Conservation (phyloP, 768 basidiomycete genomes). For the Filobasidium floriforme region DNA sequence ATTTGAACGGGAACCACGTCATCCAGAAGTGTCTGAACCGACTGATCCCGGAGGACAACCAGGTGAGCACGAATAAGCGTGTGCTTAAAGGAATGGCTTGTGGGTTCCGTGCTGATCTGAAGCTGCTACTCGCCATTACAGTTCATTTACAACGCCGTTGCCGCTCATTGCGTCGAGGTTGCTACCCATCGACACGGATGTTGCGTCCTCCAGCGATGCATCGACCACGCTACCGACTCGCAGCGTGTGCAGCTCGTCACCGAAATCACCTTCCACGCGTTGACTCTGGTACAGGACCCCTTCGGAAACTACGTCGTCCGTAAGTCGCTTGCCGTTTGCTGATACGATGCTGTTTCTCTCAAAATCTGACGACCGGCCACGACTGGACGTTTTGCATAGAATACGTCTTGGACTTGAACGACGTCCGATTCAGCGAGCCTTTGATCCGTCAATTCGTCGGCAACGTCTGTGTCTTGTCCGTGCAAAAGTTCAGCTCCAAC, state of each 20-base stretch:
- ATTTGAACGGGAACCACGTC: conserved; percentile 50
- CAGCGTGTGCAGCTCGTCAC: conserved; percentile 94
- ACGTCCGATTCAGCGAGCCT: conserved; percentile 94
- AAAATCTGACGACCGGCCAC: conserved; percentile 15
- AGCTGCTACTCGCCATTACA: conserved; percentile 36
- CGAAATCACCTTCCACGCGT: conserved; percentile 96
- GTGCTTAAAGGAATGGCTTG: too few species aligned
- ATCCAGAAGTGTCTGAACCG: conserved; percentile 99
- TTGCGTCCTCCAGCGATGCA: conserved; percentile 94
- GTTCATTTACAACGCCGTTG: conserved; percentile 99
- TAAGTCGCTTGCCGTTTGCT: conserved; percentile 12
- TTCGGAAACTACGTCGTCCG: conserved; percentile 48
- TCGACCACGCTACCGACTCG: conserved; percentile 93
- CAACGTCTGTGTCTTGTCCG: conserved; percentile 93
- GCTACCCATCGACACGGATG: conserved; percentile 75
- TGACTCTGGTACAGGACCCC: conserved; percentile 95
- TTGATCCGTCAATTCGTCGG: conserved; percentile 96
- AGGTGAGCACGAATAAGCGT: conserved; percentile 56
- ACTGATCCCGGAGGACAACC: conserved; percentile 95
- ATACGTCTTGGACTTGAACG: conserved; percentile 96
- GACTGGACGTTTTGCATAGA: conserved; percentile 63
- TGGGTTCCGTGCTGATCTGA: background rate
- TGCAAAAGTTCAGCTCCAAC: conserved; percentile 99
- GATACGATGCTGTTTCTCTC: conserved; percentile 69
- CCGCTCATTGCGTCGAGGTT: conserved; percentile 96